Base-by-base conservation (phyloP, 2,329 filamentous ascomycete species). In the Venturia pyrina region DNA sequence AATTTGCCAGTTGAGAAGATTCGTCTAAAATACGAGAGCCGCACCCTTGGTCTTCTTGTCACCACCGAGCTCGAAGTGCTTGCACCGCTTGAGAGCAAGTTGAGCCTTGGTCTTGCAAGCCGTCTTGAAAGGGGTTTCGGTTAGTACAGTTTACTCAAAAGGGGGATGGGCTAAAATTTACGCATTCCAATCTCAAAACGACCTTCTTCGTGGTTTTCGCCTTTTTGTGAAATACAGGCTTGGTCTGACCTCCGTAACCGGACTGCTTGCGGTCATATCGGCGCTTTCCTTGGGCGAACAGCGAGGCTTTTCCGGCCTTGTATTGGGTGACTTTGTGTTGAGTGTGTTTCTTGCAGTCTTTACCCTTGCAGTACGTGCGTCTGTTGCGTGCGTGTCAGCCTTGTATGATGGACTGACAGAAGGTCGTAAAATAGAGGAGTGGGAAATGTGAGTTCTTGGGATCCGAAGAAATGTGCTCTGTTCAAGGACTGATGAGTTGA, bases 41-140 rank as follows among this genome's bases (percentile, higher is more conserved):
- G 95, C 95, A 89, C 95, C 95, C 92, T 99, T 99, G 77, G 95
- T 99, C 91, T 99, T 99, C 93, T 99, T 99, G 89, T 99, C 95
- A 88, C 95, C 95, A 89, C 95, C 96, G 75, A 99, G 85, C 86
- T 99, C 95, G 84, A 99, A 99, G 88, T 99, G 95, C 90, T 99
- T 99, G 92, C 95, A 99, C 80, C 95, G 91, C 90, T 53, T 53
- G 48, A 53, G 48, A 21, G 48, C 48, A 10, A 53, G 48, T 53
- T 53, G 48, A 17, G 48, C 48, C 89, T 97, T 98, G 80, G 91
- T 89, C 90, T 98, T 98, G 91, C 95, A 99, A 75, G 83, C 81
- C 78, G 91, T 93, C 37, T 40, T 40, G 37, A 40, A 40, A 40
- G 28, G 28, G 28, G 28, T 28, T 28, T 28, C 37, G 37, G 37